Percentiles rank a stretch among this genome's conserved stretches.
Evolutionary conservation across 371 early-diverging fungal species (phyloP).

Genomic region (Mucor racemosus): DNA sequence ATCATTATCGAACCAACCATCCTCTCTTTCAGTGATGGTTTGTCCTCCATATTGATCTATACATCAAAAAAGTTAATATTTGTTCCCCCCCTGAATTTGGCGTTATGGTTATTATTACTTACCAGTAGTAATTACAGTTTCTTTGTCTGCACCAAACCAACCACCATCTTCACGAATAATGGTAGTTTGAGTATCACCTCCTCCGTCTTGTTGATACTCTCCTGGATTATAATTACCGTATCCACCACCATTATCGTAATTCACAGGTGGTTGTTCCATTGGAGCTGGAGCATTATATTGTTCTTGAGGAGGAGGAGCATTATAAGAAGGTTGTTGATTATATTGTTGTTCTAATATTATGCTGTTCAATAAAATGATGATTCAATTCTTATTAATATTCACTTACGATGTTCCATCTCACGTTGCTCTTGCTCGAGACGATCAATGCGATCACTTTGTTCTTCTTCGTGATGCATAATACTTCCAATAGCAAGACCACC

Average conservation of each 20-base stretch:
- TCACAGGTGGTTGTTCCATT: conserved; percentile 4
- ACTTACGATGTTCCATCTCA: conserved; percentile 26
- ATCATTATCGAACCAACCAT: conserved; percentile 40
- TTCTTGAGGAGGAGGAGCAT: conserved; percentile 15
- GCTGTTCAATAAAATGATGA: not conserved
- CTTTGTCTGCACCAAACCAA: conserved; percentile 40
- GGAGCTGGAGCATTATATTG: conserved; percentile 8
- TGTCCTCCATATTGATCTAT: conserved; percentile 45
- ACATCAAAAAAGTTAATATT: not conserved
- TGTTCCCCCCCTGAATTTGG: not conserved
- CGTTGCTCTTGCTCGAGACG: conserved; percentile 36
- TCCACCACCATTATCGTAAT: conserved; percentile 6
- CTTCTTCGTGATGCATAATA: conserved; percentile 42
- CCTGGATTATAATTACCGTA: conserved; percentile 16
- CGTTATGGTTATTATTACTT: not conserved
- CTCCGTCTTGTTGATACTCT: conserved; percentile 18
- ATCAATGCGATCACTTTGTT: conserved; percentile 39
- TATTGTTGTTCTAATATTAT: conserved; percentile 1
- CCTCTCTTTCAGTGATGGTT: conserved; percentile 32
- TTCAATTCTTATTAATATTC: not conserved
- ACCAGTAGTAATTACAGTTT: conserved; percentile 40
- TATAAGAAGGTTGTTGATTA: conserved; percentile 13
- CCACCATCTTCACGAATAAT: conserved; percentile 49
- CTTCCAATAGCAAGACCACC: conserved; percentile 44
- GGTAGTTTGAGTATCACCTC: conserved; percentile 28